phyloP scores from a whole-genome alignment of 345 rosid genomes.

The Dimocarpus longan region DNA sequence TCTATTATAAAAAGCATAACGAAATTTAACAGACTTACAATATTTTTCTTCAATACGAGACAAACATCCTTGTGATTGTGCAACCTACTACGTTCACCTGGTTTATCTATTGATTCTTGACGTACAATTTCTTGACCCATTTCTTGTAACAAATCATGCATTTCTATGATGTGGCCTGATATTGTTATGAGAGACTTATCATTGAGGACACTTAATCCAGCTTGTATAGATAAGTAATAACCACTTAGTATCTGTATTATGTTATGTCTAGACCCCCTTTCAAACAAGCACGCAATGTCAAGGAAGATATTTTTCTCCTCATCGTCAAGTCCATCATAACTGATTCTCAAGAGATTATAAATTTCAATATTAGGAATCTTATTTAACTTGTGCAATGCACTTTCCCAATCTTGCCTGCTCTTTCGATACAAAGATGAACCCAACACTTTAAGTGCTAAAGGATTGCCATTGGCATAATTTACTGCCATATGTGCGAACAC shows the following conservation, averaged over 20 bases:
- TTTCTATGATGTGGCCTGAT: conserved; percentile 16
- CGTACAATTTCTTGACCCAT: conserved; percentile 14
- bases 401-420: conserved; percentile 6
- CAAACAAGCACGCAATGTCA: conserved; percentile 51
- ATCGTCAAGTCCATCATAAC: background rate
- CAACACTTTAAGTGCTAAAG: conserved; percentile 16
- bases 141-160: conserved; percentile 51
- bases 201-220: background rate
- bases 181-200: conserved; percentile 38
- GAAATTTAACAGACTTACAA: background rate
- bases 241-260: conserved; percentile 22
- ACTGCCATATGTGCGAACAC: background rate
- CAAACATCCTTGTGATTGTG: conserved; percentile 8
- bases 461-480: background rate
- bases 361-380: background rate
- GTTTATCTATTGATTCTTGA: conserved; percentile 11
- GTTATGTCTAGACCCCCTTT: conserved; percentile 10
- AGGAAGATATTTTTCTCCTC: conserved; percentile 37
- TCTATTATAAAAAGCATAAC: background rate
- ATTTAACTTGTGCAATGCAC: background rate
- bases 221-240: background rate
- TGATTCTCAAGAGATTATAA: background rate
- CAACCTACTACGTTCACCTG: conserved; percentile 7
- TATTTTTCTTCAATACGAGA: background rate
- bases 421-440: conserved; percentile 1